These are phyloP conservation scores for Colletotrichum falcatum DNA, from an alignment of 2,329 filamentous ascomycete species.

Conservation along the genomic window DNA sequence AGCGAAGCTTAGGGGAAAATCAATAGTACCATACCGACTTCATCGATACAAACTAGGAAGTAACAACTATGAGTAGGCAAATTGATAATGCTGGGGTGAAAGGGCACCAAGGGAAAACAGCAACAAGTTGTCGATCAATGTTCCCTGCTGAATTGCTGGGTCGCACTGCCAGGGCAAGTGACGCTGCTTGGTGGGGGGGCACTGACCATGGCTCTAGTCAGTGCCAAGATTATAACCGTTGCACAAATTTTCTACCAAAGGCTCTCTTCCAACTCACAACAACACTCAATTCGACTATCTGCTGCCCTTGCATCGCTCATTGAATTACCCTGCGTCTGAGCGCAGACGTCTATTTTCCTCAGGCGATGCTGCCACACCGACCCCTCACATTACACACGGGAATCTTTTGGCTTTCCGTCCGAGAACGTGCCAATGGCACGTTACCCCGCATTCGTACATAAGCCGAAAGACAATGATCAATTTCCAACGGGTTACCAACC, in stretches of 20 bases:
- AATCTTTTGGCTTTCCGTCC: not conserved
- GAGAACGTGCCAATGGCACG: not conserved
- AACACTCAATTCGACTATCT: not conserved
- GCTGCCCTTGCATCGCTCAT: not conserved
- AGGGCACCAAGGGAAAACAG: not conserved
- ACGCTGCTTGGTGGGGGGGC: not conserved
- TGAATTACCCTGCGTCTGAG: not conserved
- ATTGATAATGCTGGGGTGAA: not conserved
- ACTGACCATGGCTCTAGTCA: constrained; percentile 1
- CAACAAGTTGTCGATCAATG: not conserved
- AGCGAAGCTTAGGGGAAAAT: not conserved
- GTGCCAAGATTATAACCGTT: not conserved
- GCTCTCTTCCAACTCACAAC: not conserved
- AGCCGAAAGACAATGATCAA: rapidly evolving
- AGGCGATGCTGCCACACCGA: not conserved
- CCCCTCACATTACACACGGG: not conserved
- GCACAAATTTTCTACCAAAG: not conserved
- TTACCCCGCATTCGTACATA: not conserved
- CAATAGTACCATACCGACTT: not conserved
- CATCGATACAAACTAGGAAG: not conserved
- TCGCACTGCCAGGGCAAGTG: not conserved
- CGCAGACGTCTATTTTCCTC: not conserved
- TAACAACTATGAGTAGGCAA: not conserved
- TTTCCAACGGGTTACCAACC: not conserved
- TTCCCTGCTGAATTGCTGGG: not conserved